Percentiles rank a stretch among this genome's conserved stretches.
Evolutionary conservation across 108 stramenopile species (phyloP).

Genomic region (Schizochytrium sp.): DNA sequence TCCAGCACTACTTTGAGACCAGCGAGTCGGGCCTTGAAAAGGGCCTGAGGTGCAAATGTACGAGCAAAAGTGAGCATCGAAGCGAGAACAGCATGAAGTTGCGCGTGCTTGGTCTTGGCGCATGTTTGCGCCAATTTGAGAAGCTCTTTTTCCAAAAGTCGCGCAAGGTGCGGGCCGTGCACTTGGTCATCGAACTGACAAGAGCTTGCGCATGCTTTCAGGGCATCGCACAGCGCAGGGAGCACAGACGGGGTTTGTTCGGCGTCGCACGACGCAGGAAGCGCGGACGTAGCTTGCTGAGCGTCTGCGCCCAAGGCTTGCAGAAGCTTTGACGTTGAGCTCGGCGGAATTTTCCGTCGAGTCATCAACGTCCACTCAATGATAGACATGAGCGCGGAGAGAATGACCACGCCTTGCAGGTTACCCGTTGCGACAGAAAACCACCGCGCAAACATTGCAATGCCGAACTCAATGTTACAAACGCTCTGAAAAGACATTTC

Average conservation of each 20-base stretch:
- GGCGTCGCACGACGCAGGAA: neutral
- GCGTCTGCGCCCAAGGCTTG: neutral
- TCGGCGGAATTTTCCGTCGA: neutral
- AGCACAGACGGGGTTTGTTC: neutral
- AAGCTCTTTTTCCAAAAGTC: neutral
- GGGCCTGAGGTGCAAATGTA: neutral
- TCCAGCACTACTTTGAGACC: neutral
- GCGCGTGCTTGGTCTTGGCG: neutral
- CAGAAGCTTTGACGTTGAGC: neutral
- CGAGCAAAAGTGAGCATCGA: neutral
- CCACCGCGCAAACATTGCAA: neutral
- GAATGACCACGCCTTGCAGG: neutral
- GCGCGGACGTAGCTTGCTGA: neutral
- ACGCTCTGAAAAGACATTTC: neutral
- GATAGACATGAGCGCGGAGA: neutral
- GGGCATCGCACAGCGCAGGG: neutral
- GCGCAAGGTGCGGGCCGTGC: neutral
- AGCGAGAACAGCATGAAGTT: neutral
- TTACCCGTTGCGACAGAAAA: neutral
- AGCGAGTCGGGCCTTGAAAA: neutral
- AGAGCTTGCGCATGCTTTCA: neutral
- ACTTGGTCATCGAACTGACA: neutral
- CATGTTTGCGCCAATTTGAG: neutral
- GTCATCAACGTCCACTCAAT: neutral
- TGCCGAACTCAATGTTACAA: neutral